Base-by-base conservation (phyloP, 805 yeast genomes). In the Spathaspora gorwiae region DNA sequence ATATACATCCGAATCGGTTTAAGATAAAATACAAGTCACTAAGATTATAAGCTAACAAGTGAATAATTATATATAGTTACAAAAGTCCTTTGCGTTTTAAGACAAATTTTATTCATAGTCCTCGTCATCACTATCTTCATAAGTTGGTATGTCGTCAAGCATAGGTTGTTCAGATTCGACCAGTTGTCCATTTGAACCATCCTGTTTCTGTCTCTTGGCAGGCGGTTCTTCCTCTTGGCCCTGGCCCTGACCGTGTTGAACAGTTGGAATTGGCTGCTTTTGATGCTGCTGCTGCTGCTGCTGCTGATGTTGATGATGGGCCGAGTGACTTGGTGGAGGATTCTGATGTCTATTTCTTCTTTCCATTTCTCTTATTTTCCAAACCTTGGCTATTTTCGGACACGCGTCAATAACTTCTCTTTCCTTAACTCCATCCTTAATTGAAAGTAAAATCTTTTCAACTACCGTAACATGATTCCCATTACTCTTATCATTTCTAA, bases 401-500 rank as follows among this genome's bases (percentile, higher is more conserved):
- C 84, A 79, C 1, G 81, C 68, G 12, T 67, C 78, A 4, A 78
- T 67, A 37, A 95, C 68, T 50, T 92, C 96, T 46, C 88, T 86
- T 52, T 85, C 81, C 13, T 81, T 74, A 2, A 94, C 96, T 0
- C 92, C 84, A 62, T 92, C 98, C 49, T 81, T 80, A 35, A 94
- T 94, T 59, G 95, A 84, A 51, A 82, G 80, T 38, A 92, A 66
- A 31, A 94, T 90, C 59, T 86, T 92, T 48, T 81, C 81, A 6
- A 90, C 96, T 24, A 87, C 90, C 10, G 81, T 72, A 12, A 81
- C 64, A 62, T 89, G 96, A 62, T 94, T 94, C 7, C 95, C 98
- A 58, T 87, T 84, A 13, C 78, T 65, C 60, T 94, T 94, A 64
- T 94, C 99, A 66, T 94, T 96, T 60, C 99, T 76, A 64, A 92